A percentile compares a stretch with the other conserved stretches of the same genome.
These are phyloP conservation scores for Komagataella ulmi DNA, from an alignment of 805 yeast species.

Conservation along the genomic window DNA sequence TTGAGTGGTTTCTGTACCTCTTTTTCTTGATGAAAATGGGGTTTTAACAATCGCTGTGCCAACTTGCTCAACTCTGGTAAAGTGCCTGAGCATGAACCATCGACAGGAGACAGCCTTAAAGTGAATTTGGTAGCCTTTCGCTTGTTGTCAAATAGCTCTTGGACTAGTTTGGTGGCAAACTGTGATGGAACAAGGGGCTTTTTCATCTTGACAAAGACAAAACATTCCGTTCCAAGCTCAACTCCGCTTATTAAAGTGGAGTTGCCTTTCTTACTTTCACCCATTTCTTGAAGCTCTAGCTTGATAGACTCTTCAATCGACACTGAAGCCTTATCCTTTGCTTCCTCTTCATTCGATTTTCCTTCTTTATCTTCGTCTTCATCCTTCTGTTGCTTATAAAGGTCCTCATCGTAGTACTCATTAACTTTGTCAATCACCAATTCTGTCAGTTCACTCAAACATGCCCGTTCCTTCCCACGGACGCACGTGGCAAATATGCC, in stretches of 20 bases:
- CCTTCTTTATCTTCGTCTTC: slow-evolving; percentile 7
- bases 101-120: slow-evolving; percentile 72
- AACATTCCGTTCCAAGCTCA: slow-evolving; percentile 66
- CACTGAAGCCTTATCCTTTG: slow-evolving; percentile 24
- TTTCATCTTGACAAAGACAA: slow-evolving; percentile 71
- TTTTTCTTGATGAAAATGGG: slow-evolving; percentile 45
- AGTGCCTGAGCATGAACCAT: slow-evolving; percentile 59
- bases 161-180: slow-evolving; percentile 52
- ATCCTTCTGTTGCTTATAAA: slow-evolving; percentile 5
- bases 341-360: slow-evolving; percentile 13
- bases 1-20: slow-evolving; percentile 23
- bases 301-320: slow-evolving; percentile 69
- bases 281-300: slow-evolving; percentile 55
- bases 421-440: slow-evolving; percentile 42
- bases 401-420: slow-evolving; percentile 26
- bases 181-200: slow-evolving; percentile 69
- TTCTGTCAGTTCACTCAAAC: slow-evolving; percentile 58
- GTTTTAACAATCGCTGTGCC: slow-evolving; percentile 44
- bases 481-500: slow-evolving; percentile 89
- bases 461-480: slow-evolving; percentile 64
- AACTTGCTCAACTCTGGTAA: slow-evolving; percentile 52
- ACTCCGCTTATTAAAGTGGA: slow-evolving; percentile 38
- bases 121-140: slow-evolving; percentile 56
- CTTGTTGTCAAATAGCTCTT: slow-evolving; percentile 37
- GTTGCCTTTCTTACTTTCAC: slow-evolving; percentile 23